Percentiles rank a stretch among this genome's conserved stretches.
Evolutionary conservation across 2,329 filamentous ascomycete species (phyloP).

Genomic region (Neonectria sp.): DNA sequence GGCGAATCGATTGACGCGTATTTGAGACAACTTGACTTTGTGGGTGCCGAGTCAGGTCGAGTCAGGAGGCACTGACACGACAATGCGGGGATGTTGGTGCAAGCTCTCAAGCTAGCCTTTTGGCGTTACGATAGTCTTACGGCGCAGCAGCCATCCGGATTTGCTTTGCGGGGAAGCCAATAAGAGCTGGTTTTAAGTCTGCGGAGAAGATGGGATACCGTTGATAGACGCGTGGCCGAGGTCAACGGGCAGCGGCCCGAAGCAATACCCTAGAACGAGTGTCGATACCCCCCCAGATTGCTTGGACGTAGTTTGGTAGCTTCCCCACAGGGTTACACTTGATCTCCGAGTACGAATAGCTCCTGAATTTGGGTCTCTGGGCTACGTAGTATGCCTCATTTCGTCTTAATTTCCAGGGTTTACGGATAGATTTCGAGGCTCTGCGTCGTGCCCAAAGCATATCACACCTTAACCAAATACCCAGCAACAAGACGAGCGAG

Average conservation of each 20-base stretch:
- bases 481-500: not conserved
- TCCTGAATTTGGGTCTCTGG: not conserved
- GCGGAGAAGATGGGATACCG: not conserved
- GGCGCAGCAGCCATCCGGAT: not conserved
- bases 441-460: no score
- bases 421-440: no score
- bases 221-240: not conserved
- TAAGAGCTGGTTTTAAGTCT: not conserved
- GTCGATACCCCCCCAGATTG: not conserved
- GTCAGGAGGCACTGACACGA: slow-evolving; percentile 17
- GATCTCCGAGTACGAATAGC: not conserved
- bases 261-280: no score
- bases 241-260: no score
- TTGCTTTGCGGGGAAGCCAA: not conserved
- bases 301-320: not conserved
- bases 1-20: not conserved
- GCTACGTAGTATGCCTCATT: not conserved
- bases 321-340: not conserved
- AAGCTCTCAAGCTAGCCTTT: not conserved
- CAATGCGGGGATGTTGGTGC: not conserved
- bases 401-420: no score
- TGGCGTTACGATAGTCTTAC: not conserved
- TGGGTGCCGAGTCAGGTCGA: not conserved
- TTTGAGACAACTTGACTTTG: not conserved
- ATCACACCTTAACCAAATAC: no score